Base-by-base conservation (phyloP, 805 yeast genomes). In the Zygosaccharomyces kombuchaensis region DNA sequence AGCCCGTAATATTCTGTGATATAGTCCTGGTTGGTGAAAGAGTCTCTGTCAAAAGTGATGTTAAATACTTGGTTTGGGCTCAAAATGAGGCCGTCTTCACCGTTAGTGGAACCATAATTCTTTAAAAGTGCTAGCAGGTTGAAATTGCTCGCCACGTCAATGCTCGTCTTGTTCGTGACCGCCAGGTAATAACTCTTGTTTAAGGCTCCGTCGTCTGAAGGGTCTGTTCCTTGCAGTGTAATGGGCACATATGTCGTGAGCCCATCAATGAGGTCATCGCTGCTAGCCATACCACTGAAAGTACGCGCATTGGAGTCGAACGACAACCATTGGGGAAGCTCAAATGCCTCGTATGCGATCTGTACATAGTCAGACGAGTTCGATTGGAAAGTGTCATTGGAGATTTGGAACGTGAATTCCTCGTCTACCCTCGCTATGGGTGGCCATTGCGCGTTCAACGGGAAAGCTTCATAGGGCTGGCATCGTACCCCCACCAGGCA, bases 401-500 rank as follows among this genome's bases (percentile, higher is more conserved):
- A 82, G 34, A 91, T 66, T 30, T 82, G 74, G 66, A 87, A 91
- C 14, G 69, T 54, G 66, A 83, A 91, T 2, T 62, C 54, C 55
- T 78, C 72, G 48, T 78, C 78, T 12, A 80, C 77, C 47, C 95
- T 74, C 4, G 96, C 98, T 10, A 93, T 87, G 27, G 88, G 84
- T 4, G 98, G 98, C 17, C 82, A 73, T 67, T 91, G 99, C 60
- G 81, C 80, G 52, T 76, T 67, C 2, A 61, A 46, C 7, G 67
- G 60, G 32, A 58, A 64, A 19, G 67, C 67, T 45, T 64, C 68
- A 43, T 60, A 62, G 6, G 66, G 66, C 35, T 45, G 44, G 32
- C 52, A 32, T 16, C 34, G 34, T 29, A 42, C 48, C 29, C 44
- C 34, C 6, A 34, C 22, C 34, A 34, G 44, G 26, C 36, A 40